Percentiles rank a stretch among this genome's conserved stretches.
Conservation (phyloP, 257 asterid genomes). For the Nicotiana benthamiana region DNA sequence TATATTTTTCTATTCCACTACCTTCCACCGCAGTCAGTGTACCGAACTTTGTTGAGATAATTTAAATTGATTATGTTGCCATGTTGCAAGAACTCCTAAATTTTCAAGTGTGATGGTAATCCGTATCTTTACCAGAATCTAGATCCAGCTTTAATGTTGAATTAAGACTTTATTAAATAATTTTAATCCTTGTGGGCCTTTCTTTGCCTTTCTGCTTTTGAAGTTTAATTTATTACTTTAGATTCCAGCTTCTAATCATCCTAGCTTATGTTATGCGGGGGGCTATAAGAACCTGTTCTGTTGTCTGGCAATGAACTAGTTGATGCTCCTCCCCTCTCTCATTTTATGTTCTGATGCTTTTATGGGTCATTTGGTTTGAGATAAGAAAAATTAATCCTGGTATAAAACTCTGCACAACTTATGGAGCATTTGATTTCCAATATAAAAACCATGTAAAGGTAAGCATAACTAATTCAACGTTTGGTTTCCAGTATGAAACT, state of each 20-base stretch:
- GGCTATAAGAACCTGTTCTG: not conserved
- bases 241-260: not conserved
- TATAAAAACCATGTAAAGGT: not conserved
- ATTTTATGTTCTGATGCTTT: not conserved
- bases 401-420: not conserved
- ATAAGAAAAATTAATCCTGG: not conserved
- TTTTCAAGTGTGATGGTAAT: not conserved
- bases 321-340: not conserved
- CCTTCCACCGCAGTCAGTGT: not conserved
- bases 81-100: constrained; percentile 2
- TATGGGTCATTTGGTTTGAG: not conserved
- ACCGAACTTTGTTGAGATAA: not conserved
- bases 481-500: not conserved
- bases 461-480: not conserved
- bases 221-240: not conserved
- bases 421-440: not conserved
- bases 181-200: not conserved
- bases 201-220: not conserved
- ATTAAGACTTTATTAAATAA: not conserved
- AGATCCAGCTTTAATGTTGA: not conserved
- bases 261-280: not conserved
- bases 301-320: not conserved
- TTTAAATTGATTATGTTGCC: not conserved
- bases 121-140: not conserved
- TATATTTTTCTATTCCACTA: not conserved